Evolutionary conservation across 2,329 filamentous ascomycete genomes (phyloP).

Genomic region (Colletotrichum sp.): DNA sequence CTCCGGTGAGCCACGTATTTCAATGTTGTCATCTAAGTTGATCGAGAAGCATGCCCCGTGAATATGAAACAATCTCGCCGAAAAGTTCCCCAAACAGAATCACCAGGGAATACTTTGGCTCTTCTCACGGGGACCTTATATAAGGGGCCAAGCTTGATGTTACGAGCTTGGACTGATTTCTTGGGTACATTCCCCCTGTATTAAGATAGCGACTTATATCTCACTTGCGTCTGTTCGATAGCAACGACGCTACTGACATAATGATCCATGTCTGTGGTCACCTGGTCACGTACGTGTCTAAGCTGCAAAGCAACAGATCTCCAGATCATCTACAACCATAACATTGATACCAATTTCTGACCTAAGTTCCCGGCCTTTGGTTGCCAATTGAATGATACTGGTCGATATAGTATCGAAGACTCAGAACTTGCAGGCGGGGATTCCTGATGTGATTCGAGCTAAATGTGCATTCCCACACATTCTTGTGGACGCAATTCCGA

Average conservation of each 20-base stretch:
- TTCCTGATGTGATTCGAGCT: background rate
- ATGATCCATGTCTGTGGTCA: background rate
- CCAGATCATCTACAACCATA: background rate
- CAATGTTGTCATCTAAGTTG: background rate
- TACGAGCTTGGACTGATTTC: background rate
- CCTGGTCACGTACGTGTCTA: background rate
- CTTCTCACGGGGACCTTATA: no score
- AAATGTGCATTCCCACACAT: background rate
- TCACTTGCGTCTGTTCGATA: background rate
- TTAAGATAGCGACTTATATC: background rate
- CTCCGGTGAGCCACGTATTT: background rate
- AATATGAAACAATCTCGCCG: background rate
- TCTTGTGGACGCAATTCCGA: background rate
- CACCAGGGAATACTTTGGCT: background rate
- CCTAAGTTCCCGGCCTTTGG: fast-evolving
- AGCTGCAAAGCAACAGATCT: background rate
- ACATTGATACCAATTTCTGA: background rate
- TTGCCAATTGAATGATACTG: background rate
- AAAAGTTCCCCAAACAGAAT: background rate
- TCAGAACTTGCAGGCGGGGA: background rate
- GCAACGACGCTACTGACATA: background rate
- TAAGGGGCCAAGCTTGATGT: background rate
- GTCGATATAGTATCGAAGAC: background rate
- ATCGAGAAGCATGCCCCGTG: background rate
- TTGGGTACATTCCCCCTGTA: background rate